phyloP scores from a whole-genome alignment of 495 filamentous ascomycete species.

The Niebla homalea region DNA sequence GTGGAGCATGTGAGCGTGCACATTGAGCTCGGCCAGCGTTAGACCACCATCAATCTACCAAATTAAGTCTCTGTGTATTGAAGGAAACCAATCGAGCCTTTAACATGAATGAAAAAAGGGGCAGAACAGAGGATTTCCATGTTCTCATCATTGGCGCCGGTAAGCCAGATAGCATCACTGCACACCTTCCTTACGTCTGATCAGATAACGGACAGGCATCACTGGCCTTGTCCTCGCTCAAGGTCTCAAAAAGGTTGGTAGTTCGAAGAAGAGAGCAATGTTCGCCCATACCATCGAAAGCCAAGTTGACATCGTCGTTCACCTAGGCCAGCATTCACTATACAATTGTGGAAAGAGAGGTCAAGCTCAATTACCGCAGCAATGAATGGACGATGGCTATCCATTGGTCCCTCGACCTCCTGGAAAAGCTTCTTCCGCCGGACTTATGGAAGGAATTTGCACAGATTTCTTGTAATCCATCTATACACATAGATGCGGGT shows the following conservation, averaged over 20 bases:
- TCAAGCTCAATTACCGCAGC: conserved; percentile 22
- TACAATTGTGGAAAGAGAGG: conserved; percentile 35
- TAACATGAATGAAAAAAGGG: too few relatives aligned
- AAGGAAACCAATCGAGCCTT: too few relatives aligned
- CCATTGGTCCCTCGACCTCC: conserved; percentile 36
- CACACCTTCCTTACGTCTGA: too few relatives aligned
- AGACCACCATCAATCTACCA: too few relatives aligned
- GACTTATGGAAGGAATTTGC: conserved; percentile 23
- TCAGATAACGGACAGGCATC: too few relatives aligned
- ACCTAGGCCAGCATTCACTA: conserved; percentile 35
- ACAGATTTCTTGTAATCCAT: conserved; percentile 29
- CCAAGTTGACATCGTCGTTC: too few relatives aligned
- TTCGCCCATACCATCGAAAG: too few relatives aligned
- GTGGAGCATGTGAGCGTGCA: too few relatives aligned
- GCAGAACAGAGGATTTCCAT: conserved; percentile 4
- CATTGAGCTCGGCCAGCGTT: too few relatives aligned
- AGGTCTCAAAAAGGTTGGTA: conserved; percentile 36
- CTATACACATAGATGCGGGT: conserved; percentile 19
- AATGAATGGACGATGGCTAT: conserved; percentile 46
- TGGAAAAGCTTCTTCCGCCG: conserved; percentile 27
- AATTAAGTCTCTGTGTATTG: too few relatives aligned
- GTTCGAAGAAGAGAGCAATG: too few relatives aligned
- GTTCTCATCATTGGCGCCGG: conserved; percentile 5
- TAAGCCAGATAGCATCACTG: too few relatives aligned
- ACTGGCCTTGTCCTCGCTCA: conserved; percentile 32